Evolutionary conservation across 768 basidiomycete genomes (phyloP), one percentile per base, ranked within the genome.

Genomic region (Kwoniella sp.): DNA sequence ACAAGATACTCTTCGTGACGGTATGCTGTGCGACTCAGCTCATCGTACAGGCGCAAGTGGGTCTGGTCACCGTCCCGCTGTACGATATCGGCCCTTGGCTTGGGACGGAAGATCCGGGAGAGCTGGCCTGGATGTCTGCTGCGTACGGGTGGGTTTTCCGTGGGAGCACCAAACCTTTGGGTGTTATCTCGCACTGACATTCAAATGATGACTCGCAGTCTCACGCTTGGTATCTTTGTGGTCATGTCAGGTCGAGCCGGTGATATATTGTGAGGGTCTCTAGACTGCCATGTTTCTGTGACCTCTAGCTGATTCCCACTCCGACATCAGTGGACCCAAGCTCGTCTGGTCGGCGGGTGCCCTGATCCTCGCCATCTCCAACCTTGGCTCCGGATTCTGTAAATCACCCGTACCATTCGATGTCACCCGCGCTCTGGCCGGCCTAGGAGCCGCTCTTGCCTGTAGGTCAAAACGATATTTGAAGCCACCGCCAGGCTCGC

Each of bases 141-240:
- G 46, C 51, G 19, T 57, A 56, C 33, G 58, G 58, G 49, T 60
- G 36, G 38, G 51, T 48, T 3, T 26, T 28, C 42, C 31, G 15
- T 6, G n/a, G n/a, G n/a, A n/a, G n/a, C n/a, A n/a, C n/a, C n/a
- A n/a, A n/a, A n/a, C n/a, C n/a, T n/a, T n/a, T n/a, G n/a, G n/a
- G n/a, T 29, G 22, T n/a, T 11, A 29, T 3, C 19, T 31, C 22
- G 11, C 25, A 1, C 5, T 48, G 26, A 15, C 12, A 12, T 29
- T 46, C 36, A 38, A 17, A 20, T 38, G 10, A 2, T 10, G 14
- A 27, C 9, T 31, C 11, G 26, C 49, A 66, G 53, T 17, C 42
- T 67, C 22, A 67, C 65, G 8, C 46, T 67, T 4, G 65, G 65
- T 6, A 59, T 63, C 17, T 63, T 67, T 20, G 51, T 67, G 20